Evolutionary conservation across 169 alveolate genomes (phyloP).

Genomic region (Plasmodium sp.): DNA sequence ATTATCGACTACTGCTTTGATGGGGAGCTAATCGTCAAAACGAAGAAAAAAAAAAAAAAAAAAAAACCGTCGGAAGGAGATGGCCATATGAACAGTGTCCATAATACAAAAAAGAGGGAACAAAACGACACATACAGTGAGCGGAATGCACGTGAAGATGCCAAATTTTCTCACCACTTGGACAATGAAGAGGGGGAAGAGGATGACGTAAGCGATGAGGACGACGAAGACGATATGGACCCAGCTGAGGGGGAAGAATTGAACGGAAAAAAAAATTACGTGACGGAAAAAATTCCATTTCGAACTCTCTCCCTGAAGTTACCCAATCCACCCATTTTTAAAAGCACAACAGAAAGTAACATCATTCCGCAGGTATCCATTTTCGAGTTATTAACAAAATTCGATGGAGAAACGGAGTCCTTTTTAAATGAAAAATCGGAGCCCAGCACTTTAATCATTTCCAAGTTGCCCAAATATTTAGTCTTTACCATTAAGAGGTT

Average conservation of each 20-base stretch:
- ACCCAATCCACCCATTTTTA: slow-evolving; percentile 95
- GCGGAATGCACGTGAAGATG: neutral
- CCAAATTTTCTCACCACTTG: neutral
- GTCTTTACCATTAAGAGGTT: slow-evolving; percentile 95
- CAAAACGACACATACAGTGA: neutral
- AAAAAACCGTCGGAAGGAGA: neutral
- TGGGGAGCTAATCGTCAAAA: slow-evolving; percentile 58
- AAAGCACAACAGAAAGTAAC: slow-evolving; percentile 92
- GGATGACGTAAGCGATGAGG: neutral
- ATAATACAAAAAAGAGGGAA: neutral
- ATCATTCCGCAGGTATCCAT: slow-evolving; percentile 94
- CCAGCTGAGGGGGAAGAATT: slow-evolving; percentile 30
- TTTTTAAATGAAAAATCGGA: slow-evolving; percentile 77
- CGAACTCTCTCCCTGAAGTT: slow-evolving; percentile 80
- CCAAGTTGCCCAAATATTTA: slow-evolving; percentile 92
- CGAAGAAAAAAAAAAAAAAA: slow-evolving; percentile 21
- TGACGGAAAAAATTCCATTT: slow-evolving; percentile 66
- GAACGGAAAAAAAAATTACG: slow-evolving; percentile 69
- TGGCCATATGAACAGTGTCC: neutral
- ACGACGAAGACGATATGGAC: neutral
- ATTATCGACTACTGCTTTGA: slow-evolving; percentile 72
- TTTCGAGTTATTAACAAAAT: slow-evolving; percentile 93
- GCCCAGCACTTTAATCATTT: slow-evolving; percentile 76
- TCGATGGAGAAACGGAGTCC: slow-evolving; percentile 94
- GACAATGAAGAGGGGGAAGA: neutral